A percentile compares a stretch with the other conserved stretches of the same genome.
Evolutionary conservation across 1,284 basidiomycete genomes (phyloP).

Genomic region (Naganishia sp.): DNA sequence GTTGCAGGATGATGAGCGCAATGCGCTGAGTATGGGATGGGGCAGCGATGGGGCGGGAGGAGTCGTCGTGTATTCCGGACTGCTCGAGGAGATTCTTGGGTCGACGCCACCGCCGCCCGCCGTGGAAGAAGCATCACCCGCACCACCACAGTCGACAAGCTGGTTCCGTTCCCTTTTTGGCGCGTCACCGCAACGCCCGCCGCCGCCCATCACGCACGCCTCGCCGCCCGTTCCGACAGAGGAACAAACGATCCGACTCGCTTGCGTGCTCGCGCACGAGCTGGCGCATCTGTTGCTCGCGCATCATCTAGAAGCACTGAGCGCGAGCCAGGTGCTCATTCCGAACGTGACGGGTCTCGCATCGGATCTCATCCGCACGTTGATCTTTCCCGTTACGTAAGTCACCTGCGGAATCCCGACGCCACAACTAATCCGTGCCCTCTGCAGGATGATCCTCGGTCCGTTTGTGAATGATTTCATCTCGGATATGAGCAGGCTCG

Average conservation of each 20-base stretch:
- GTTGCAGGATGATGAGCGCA: slow-evolving; percentile 75
- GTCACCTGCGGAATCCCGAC: slow-evolving; percentile 30
- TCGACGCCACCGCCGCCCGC: slow-evolving; percentile 43
- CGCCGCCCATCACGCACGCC: slow-evolving; percentile 47
- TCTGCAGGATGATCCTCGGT: slow-evolving; percentile 68
- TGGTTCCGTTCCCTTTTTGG: slow-evolving; percentile 57
- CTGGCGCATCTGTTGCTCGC: slow-evolving; percentile 80
- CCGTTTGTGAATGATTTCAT: slow-evolving; percentile 89
- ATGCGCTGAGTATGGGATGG: slow-evolving; percentile 89
- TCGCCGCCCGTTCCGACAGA: slow-evolving; percentile 62
- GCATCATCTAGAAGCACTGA: slow-evolving; percentile 85
- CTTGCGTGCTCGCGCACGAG: slow-evolving; percentile 83
- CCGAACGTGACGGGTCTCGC: slow-evolving; percentile 75
- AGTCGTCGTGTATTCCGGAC: slow-evolving; percentile 84
- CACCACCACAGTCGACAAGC: slow-evolving; percentile 12
- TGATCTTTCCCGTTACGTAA: slow-evolving; percentile 77
- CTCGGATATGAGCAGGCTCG: slow-evolving; percentile 71
- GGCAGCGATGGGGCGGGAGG: slow-evolving; percentile 85
- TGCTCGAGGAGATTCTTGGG: slow-evolving; percentile 74
- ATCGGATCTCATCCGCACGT: slow-evolving; percentile 70
- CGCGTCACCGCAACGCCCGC: slow-evolving; percentile 42
- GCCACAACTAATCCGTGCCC: not conserved
- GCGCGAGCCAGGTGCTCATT: slow-evolving; percentile 74
- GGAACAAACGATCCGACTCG: slow-evolving; percentile 78
- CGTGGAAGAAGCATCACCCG: slow-evolving; percentile 9